Percentiles rank a stretch among this genome's conserved stretches.
Evolutionary conservation across 371 early-diverging fungal genomes (phyloP).

Genomic region (Mucor sp.): DNA sequence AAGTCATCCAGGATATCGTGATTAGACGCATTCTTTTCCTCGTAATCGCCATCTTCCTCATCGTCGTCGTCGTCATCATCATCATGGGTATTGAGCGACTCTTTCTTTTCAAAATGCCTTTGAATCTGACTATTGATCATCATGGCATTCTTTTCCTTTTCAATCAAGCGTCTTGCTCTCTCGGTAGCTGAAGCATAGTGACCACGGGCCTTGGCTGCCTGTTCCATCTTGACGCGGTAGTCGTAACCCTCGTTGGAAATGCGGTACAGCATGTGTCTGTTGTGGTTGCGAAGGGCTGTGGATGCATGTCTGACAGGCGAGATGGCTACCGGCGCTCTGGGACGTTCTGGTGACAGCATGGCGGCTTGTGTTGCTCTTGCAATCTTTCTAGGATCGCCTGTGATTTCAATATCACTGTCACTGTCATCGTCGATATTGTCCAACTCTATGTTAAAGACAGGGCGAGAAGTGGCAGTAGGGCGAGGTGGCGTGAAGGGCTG

Average conservation of each 20-base stretch:
- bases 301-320: conserved; percentile 16
- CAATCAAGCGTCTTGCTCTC: conserved; percentile 30
- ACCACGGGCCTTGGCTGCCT: conserved; percentile 36
- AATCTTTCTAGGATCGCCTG: conserved; percentile 3
- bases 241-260: conserved; percentile 35
- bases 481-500: not conserved
- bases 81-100: not conserved
- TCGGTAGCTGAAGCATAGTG: conserved; percentile 39
- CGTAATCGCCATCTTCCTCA: conserved; percentile 9
- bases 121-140: conserved; percentile 13
- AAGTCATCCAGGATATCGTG: not conserved
- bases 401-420: conserved; percentile 26
- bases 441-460: not conserved
- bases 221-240: conserved; percentile 38
- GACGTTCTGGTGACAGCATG: conserved; percentile 13
- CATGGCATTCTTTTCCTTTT: conserved; percentile 32
- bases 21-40: conserved; percentile 4
- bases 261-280: conserved; percentile 23
- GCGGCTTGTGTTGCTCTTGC: not conserved
- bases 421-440: conserved; percentile 4
- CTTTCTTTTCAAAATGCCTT: conserved; percentile 15
- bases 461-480: not conserved
- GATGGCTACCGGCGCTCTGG: not conserved
- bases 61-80: conserved; percentile 9
- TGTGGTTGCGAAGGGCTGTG: conserved; percentile 23